Percentiles rank a stretch among this genome's conserved stretches.
phyloP scores from a whole-genome alignment of 495 filamentous ascomycete genomes.

The Chaetomidium leptoderma region DNA sequence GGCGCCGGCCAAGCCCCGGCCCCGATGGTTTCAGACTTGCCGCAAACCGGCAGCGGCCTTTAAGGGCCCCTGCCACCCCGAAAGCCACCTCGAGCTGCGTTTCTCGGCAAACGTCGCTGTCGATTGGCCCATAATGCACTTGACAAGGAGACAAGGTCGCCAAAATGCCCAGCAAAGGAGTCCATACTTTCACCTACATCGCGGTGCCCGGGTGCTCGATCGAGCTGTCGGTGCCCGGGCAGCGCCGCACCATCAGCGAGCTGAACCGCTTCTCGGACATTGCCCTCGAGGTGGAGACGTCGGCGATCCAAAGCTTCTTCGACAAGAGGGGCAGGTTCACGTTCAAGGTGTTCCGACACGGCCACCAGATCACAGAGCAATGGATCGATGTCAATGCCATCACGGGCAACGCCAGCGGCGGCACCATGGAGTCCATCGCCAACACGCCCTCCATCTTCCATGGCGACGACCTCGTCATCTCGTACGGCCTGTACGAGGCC shows the following conservation, averaged over 20 bases:
- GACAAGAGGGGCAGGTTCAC: slow-evolving; percentile 46
- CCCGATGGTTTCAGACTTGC: neutral
- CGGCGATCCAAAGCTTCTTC: slow-evolving; percentile 41
- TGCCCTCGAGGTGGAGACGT: slow-evolving; percentile 45
- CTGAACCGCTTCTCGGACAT: slow-evolving; percentile 36
- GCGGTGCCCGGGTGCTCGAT: slow-evolving; percentile 41
- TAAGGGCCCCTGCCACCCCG: slow-evolving; percentile 1
- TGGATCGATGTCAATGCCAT: slow-evolving; percentile 47
- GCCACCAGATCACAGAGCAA: slow-evolving; percentile 36
- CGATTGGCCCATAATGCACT: neutral
- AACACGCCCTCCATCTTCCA: slow-evolving; percentile 40
- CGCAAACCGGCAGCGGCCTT: neutral
- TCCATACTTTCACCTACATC: slow-evolving; percentile 47
- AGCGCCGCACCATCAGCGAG: slow-evolving; percentile 31
- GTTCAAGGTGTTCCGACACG: slow-evolving; percentile 43
- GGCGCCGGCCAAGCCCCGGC: slow-evolving; percentile 3
- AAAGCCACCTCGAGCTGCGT: too few species aligned
- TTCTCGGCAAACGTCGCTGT: too few species aligned
- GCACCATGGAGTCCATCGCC: slow-evolving; percentile 46
- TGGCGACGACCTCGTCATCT: slow-evolving; percentile 32
- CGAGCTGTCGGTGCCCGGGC: slow-evolving; percentile 44
- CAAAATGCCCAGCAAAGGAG: slow-evolving; percentile 52
- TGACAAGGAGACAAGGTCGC: neutral
- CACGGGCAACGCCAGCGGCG: slow-evolving; percentile 44
- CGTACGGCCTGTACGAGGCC: slow-evolving; percentile 52